These are phyloP conservation scores for Ceratocystiopsis brevicomis DNA, from an alignment of 2,329 filamentous ascomycete genomes.

Conservation along the genomic window DNA sequence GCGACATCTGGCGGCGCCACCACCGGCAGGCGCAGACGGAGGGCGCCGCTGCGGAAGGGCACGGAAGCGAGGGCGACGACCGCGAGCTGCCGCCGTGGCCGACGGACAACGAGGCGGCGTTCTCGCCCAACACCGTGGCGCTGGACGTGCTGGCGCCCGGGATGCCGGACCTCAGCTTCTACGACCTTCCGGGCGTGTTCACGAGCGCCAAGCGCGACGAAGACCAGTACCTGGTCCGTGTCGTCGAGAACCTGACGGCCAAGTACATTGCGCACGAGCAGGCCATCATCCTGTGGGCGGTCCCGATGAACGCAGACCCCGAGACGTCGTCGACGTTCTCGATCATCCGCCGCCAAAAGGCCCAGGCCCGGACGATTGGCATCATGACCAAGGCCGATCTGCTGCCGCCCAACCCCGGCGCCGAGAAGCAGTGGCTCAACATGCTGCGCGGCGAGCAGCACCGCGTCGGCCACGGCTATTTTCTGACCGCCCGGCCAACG, in stretches of 20 bases:
- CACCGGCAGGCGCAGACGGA: background rate
- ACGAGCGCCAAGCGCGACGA: constrained; percentile 43
- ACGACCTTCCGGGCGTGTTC: constrained; percentile 71
- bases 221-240: constrained; percentile 48
- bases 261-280: constrained; percentile 51
- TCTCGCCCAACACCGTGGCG: constrained; percentile 65
- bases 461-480: constrained; percentile 54
- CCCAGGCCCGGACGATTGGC: constrained; percentile 43
- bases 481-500: constrained; percentile 49
- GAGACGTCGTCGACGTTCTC: constrained; percentile 55
- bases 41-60: constrained; percentile 1
- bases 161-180: constrained; percentile 61
- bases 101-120: constrained; percentile 35
- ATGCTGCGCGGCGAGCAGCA: constrained; percentile 47
- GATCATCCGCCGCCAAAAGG: constrained; percentile 38
- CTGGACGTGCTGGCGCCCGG: constrained; percentile 55
- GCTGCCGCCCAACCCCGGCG: constrained; percentile 31
- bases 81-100: too few relatives aligned
- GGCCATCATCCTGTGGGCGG: constrained; percentile 58
- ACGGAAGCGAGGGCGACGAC: constrained; percentile 3
- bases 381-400: constrained; percentile 77
- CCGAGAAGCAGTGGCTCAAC: constrained; percentile 34
- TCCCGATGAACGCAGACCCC: constrained; percentile 61
- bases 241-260: constrained; percentile 52
- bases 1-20: constrained; percentile 7